A percentile compares a stretch with the other conserved stretches of the same genome.
Evolutionary conservation across 108 stramenopile genomes (phyloP).

Genomic region (Licmophora abbreviata): DNA sequence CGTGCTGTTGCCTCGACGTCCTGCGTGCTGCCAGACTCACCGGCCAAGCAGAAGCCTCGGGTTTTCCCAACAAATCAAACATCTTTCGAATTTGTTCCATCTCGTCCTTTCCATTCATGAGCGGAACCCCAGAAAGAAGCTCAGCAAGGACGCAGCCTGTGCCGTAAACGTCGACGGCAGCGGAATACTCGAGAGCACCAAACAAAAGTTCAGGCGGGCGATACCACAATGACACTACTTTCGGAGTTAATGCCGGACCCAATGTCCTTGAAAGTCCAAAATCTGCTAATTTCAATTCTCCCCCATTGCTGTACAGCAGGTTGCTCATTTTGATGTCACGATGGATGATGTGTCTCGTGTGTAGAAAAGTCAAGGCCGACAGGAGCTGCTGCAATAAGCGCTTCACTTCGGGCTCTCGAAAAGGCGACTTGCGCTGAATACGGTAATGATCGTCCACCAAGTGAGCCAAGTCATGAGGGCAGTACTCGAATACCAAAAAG

Average conservation of each 20-base stretch:
- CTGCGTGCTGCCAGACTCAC: too few species aligned
- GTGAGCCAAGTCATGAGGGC: constrained; percentile 56
- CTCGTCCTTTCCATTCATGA: constrained; percentile 72
- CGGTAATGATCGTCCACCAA: constrained; percentile 51
- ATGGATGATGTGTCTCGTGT: constrained; percentile 55
- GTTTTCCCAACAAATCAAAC: constrained; percentile 48
- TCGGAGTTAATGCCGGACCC: constrained; percentile 54
- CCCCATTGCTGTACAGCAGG: constrained; percentile 46
- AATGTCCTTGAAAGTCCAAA: constrained; percentile 83
- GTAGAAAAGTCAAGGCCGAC: constrained; percentile 52
- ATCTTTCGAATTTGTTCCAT: constrained; percentile 76
- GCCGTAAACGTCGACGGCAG: constrained; percentile 77
- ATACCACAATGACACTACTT: constrained; percentile 91
- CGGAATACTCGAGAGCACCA: constrained; percentile 44
- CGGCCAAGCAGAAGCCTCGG: constrained; percentile 8
- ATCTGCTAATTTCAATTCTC: constrained; percentile 64
- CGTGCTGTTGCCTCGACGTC: too few species aligned
- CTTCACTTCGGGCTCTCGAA: constrained; percentile 53
- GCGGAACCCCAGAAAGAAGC: constrained; percentile 64
- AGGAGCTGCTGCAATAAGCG: constrained; percentile 50
- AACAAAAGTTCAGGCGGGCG: constrained; percentile 86
- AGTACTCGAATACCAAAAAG: constrained; percentile 80
- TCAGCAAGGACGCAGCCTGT: constrained; percentile 87
- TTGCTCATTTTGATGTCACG: constrained; percentile 82
- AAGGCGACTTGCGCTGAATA: constrained; percentile 31